A percentile compares a stretch with the other conserved stretches of the same genome.
phyloP scores from a whole-genome alignment of 768 basidiomycete species.

The Gelatoporia subvermispora region DNA sequence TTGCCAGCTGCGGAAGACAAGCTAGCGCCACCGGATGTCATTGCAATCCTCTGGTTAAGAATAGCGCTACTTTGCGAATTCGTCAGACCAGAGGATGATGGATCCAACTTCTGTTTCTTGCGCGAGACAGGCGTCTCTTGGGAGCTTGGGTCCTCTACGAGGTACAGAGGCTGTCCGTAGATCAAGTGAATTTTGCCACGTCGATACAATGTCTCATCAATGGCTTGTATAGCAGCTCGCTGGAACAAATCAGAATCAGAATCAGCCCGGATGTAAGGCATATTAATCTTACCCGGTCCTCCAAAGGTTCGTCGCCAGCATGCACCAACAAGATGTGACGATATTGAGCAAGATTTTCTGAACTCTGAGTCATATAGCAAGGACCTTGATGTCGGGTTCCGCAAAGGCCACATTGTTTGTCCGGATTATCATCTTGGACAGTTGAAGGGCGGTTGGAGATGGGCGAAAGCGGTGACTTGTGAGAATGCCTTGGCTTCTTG shows the following conservation, averaged over 20 bases:
- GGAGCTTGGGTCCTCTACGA: constrained; percentile 34
- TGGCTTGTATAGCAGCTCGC: constrained; percentile 62
- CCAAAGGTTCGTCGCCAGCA: constrained; percentile 61
- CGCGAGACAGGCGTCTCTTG: constrained; percentile 8
- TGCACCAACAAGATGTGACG: constrained; percentile 61
- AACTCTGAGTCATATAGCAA: constrained; percentile 63
- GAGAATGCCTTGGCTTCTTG: not conserved
- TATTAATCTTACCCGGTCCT: constrained; percentile 47
- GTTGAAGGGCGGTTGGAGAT: constrained; percentile 6
- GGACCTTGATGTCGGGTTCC: constrained; percentile 49
- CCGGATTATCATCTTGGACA: constrained; percentile 7
- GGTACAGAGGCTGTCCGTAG: constrained; percentile 58
- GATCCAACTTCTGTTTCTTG: constrained; percentile 14
- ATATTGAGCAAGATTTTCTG: constrained; percentile 65
- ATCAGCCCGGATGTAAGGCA: not conserved
- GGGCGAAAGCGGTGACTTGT: constrained; percentile 6
- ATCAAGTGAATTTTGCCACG: constrained; percentile 56
- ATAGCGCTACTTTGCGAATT: not conserved
- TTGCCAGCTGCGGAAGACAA: too few species aligned
- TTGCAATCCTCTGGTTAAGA: not conserved
- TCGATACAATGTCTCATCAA: constrained; percentile 56
- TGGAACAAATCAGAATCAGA: constrained; percentile 21
- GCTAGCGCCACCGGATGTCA: too few species aligned
- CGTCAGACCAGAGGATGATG: not conserved
- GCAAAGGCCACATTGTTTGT: constrained; percentile 55